Base-by-base conservation (phyloP, 202 grass and related monocot genomes). In the Panicum hallii region DNA sequence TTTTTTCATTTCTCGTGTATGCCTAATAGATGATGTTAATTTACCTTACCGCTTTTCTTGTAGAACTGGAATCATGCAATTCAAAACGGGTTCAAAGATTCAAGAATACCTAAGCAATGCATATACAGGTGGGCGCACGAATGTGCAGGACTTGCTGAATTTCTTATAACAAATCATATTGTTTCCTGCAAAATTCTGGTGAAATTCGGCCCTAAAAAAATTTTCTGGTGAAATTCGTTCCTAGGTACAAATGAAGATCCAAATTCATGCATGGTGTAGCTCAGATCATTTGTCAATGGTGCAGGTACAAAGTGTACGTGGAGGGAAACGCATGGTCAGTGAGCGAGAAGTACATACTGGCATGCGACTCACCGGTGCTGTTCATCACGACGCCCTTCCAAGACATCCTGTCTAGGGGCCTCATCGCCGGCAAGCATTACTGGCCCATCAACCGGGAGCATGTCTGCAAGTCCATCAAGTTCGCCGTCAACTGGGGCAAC, bases 331-430 rank as follows among this genome's bases (percentile, higher is more conserved):
- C 94, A 13, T 94, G 92, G 92, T 97, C 94, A 1, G 91, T 93
- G 82, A 97, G 94, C 43, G 84, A 93, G 83, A 97, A 93, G 78
- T 93, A 97, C 71, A 94, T 97, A 63, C 62, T 97, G 34, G 87
- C 90, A 3, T 97, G 95, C 50, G 63, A 94, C 63, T 95, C 92
- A 20, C 92, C 95, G 11, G 89, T 85, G 80, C 78, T 95, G 26
- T 84, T 91, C 70, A 53, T 97, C 34, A 82, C 49, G 7, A 90
- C 92, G 26, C 68, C 63, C 0, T 97, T 72, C 79, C 72, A 82
- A 10, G 94, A 97, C 69, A 88, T 93, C 57, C 78, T 93, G 43
- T 82, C 89, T 1, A 78, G 94, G 58, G 94, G 82, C 2, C 84
- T 97, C 55, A 7, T 93, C 40, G 87, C 94, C 1, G 91, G 91